Percentiles rank a stretch among this genome's conserved stretches.
Evolutionary conservation across 1,139 yeast species (phyloP).

Genomic region (Meyerozyma elateridarum): DNA sequence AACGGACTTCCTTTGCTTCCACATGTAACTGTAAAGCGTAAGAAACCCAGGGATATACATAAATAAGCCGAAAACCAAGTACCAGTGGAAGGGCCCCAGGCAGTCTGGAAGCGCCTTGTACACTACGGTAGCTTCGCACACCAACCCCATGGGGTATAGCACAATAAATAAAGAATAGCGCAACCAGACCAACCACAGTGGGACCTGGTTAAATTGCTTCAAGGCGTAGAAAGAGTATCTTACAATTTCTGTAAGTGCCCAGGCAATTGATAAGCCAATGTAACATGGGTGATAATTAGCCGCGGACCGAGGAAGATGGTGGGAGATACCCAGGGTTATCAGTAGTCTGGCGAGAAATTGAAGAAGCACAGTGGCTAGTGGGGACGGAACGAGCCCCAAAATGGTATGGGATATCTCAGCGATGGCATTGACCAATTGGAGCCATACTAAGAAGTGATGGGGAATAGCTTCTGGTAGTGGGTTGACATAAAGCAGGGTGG

Average conservation of each 20-base stretch:
- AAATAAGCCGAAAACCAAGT: constrained; percentile 24
- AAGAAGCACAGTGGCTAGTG: constrained; percentile 23
- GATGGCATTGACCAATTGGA: constrained; percentile 27
- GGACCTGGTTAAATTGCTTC: constrained; percentile 17
- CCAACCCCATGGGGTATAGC: constrained; percentile 32
- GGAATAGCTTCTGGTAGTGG: constrained; percentile 15
- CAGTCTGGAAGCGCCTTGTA: constrained; percentile 20
- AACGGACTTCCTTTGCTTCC: constrained; percentile 19
- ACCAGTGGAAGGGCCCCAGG: constrained; percentile 16
- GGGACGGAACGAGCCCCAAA: constrained; percentile 27
- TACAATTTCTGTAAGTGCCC: constrained; percentile 32
- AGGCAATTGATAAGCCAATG: constrained; percentile 25
- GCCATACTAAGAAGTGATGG: constrained; percentile 24
- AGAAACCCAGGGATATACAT: constrained; percentile 33
- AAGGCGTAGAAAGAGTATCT: constrained; percentile 27
- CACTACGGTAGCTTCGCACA: constrained; percentile 28
- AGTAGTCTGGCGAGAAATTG: constrained; percentile 32
- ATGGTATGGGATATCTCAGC: constrained; percentile 25
- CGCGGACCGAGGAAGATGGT: constrained; percentile 26
- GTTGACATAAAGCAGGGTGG: not conserved
- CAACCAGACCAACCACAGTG: constrained; percentile 24
- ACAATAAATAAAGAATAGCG: constrained; percentile 31
- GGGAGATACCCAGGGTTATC: constrained; percentile 30
- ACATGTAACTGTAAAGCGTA: constrained; percentile 30
- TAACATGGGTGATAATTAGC: constrained; percentile 29